A percentile compares a stretch with the other conserved stretches of the same genome.
Evolutionary conservation across 768 basidiomycete genomes (phyloP).

Genomic region (Plicaturopsis crispa): DNA sequence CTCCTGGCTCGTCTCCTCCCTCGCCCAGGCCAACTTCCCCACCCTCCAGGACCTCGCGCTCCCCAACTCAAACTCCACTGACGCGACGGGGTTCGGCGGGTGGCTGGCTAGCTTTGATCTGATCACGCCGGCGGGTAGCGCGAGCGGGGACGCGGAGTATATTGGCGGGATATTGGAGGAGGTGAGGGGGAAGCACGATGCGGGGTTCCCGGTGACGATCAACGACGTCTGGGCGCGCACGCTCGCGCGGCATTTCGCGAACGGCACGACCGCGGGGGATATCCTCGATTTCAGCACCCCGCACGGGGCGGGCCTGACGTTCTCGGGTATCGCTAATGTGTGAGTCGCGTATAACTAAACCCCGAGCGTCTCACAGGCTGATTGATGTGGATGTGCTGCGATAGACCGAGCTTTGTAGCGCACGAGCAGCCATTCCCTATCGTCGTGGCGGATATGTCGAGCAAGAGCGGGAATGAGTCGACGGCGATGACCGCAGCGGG

Average conservation of each 20-base stretch:
- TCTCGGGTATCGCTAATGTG: conserved; percentile 25
- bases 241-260: conserved; percentile 14
- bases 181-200: conserved; percentile 24
- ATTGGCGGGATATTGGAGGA: conserved; percentile 16
- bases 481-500: conserved; percentile 11
- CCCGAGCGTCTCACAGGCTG: too few species aligned
- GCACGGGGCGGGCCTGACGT: conserved; percentile 27
- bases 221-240: conserved; percentile 12
- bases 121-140: conserved; percentile 11
- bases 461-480: conserved; percentile 17
- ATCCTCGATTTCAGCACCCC: conserved; percentile 19
- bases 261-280: conserved; percentile 22
- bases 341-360: too few species aligned
- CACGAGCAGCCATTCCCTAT: conserved; percentile 33
- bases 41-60: conserved; percentile 29
- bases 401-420: conserved; percentile 16
- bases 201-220: conserved; percentile 18
- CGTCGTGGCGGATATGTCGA: conserved; percentile 19
- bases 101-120: conserved; percentile 22
- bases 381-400: too few species aligned
- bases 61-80: conserved; percentile 9
- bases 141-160: conserved; percentile 10
- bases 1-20: conserved; percentile 30
- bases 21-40: conserved; percentile 32
- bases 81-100: conserved; percentile 20